These are phyloP conservation scores for Brettanomyces nanus DNA, from an alignment of 805 yeast genomes.

Conservation along the genomic window DNA sequence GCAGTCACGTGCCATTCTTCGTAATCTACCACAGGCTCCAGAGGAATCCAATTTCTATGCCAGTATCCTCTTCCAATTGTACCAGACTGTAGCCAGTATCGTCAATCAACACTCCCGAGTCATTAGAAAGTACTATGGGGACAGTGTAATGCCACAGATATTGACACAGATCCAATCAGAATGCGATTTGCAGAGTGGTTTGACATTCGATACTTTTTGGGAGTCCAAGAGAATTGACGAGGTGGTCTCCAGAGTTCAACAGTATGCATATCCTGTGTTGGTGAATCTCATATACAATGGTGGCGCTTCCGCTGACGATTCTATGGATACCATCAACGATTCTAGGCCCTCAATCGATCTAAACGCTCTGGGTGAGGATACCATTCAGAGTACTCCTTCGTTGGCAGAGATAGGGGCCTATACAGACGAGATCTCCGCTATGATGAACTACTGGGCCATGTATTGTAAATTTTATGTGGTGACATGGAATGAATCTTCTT, in stretches of 20 bases:
- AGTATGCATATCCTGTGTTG: conserved; percentile 45
- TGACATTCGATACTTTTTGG: conserved; percentile 78
- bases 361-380: conserved; percentile 18
- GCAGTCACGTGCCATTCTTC: conserved; percentile 63
- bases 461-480: conserved; percentile 65
- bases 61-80: conserved; percentile 53
- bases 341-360: conserved; percentile 13
- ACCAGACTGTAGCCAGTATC: conserved; percentile 79
- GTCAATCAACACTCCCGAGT: conserved; percentile 80
- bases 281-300: conserved; percentile 28
- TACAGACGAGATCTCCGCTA: conserved; percentile 61
- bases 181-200: conserved; percentile 86
- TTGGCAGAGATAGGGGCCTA: conserved; percentile 61
- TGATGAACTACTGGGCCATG: conserved; percentile 80
- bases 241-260: conserved; percentile 43
- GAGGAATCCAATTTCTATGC: conserved; percentile 47
- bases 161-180: conserved; percentile 73
- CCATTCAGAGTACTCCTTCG: conserved; percentile 21
- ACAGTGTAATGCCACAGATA: conserved; percentile 52
- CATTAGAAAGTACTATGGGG: conserved; percentile 67
- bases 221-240: conserved; percentile 60
- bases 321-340: conserved; percentile 15
- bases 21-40: conserved; percentile 28
- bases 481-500: conserved; percentile 48
- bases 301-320: conserved; percentile 17